phyloP scores from a whole-genome alignment of 768 basidiomycete genomes.

The Suillus alpinus region DNA sequence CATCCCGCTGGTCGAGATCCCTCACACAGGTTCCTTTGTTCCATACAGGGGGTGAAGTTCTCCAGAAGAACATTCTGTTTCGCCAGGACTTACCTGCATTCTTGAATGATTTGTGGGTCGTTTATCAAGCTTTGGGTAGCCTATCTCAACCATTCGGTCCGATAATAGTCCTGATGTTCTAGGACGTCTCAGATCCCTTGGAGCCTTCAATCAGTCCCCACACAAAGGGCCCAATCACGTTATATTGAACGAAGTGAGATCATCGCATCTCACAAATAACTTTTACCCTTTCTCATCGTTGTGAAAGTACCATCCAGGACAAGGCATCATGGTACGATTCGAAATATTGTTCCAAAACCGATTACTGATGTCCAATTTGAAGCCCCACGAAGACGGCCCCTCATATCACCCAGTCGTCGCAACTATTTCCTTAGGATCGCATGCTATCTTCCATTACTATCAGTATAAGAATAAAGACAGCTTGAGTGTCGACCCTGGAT shows the following conservation, averaged over 20 bases:
- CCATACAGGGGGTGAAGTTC: constrained; percentile 67
- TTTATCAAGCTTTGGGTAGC: constrained; percentile 5
- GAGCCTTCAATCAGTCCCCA: constrained; percentile 60
- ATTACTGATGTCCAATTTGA: constrained; percentile 7
- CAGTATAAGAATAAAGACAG: constrained; percentile 43
- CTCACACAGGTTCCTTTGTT: constrained; percentile 9
- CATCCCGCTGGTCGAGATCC: constrained; percentile 1
- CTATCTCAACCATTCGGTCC: constrained; percentile 8
- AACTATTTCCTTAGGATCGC: constrained; percentile 86
- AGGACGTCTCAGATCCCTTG: constrained; percentile 60
- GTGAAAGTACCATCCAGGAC: constrained; percentile 74
- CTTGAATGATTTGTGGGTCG: constrained; percentile 60
- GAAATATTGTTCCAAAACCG: constrained; percentile 8
- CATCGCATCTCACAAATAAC: constrained; percentile 2
- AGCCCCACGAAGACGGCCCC: constrained; percentile 94
- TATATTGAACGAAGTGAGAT: constrained; percentile 76
- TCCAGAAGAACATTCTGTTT: constrained; percentile 65
- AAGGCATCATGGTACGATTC: constrained; percentile 83
- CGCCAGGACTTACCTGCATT: constrained; percentile 70
- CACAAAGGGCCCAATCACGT: constrained; percentile 82
- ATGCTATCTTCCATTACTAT: constrained; percentile 82
- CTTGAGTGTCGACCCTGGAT: constrained; percentile 16
- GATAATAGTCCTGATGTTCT: constrained; percentile 73
- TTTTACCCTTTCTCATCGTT: constrained; percentile 14
- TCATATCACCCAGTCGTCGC: constrained; percentile 85